phyloP scores from a whole-genome alignment of 1,139 yeast genomes.

The Yamadazyma spencermartinsiae region DNA sequence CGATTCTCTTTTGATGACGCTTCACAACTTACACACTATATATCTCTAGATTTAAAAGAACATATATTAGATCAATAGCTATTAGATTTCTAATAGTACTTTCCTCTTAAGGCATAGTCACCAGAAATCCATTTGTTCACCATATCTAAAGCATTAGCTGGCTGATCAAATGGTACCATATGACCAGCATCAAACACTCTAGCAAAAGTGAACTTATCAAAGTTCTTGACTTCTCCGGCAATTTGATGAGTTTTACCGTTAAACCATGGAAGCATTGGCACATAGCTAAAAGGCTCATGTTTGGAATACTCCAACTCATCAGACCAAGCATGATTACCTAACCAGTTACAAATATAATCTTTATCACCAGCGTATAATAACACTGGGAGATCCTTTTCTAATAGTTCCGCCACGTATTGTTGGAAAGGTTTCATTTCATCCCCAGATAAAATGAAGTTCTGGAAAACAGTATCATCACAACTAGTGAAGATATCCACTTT shows the following conservation, averaged over 20 bases:
- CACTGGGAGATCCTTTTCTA: conserved; percentile 63
- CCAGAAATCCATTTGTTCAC: conserved; percentile 42
- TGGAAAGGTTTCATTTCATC: conserved; percentile 89
- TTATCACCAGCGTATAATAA: conserved; percentile 83
- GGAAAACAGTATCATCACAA: conserved; percentile 82
- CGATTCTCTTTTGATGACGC: background rate
- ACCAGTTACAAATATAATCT: conserved; percentile 84
- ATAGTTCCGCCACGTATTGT: conserved; percentile 61
- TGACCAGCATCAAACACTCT: conserved; percentile 51
- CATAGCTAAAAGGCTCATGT: conserved; percentile 47
- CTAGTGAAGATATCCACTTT: conserved; percentile 82
- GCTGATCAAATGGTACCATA: conserved; percentile 54
- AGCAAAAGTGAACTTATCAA: conserved; percentile 46
- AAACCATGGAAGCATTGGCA: conserved; percentile 43
- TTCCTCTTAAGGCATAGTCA: conserved; percentile 13
- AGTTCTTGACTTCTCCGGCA: conserved; percentile 50
- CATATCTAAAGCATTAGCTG: conserved; percentile 46
- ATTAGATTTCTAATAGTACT: conserved; percentile 4
- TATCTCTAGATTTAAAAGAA: background rate
- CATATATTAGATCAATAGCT: conserved; percentile 6
- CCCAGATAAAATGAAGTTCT: conserved; percentile 80
- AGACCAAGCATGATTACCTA: conserved; percentile 81
- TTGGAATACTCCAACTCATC: conserved; percentile 67
- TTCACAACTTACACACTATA: background rate
- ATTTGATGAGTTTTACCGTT: conserved; percentile 27